These are phyloP conservation scores for Mortierella antarctica DNA, from an alignment of 192 early-diverging fungal genomes.

Conservation along the genomic window DNA sequence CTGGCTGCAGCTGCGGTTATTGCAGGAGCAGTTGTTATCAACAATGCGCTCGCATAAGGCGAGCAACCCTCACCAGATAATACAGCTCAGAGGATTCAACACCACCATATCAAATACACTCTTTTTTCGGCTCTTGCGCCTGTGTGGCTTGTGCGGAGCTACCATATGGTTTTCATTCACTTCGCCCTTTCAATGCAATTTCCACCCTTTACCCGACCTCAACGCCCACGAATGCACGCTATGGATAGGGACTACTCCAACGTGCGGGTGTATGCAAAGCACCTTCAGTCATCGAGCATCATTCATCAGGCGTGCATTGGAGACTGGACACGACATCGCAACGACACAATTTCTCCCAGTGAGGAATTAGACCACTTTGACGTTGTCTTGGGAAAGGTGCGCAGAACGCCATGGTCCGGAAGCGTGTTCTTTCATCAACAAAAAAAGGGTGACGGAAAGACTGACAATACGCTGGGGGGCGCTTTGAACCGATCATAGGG, in stretches of 20 bases:
- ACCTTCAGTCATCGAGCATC: conserved; percentile 30
- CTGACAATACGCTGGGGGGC: background rate
- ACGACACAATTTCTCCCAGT: background rate
- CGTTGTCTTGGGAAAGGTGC: conserved; percentile 40
- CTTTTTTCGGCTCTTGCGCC: background rate
- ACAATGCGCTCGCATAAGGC: conserved; percentile 29
- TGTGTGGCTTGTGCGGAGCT: no score
- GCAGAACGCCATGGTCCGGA: background rate
- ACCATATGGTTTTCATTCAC: background rate
- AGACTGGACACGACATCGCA: conserved; percentile 18
- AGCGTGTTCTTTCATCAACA: no score
- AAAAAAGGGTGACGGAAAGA: background rate
- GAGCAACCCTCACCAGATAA: background rate
- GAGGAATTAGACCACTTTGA: conserved; percentile 16
- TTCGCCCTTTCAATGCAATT: background rate
- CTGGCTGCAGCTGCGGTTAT: conserved; percentile 30
- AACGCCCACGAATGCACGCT: background rate
- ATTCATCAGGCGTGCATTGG: conserved; percentile 46
- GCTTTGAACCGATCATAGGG: conserved; percentile 7
- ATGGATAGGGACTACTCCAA: conserved; percentile 12
- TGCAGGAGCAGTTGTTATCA: conserved; percentile 42
- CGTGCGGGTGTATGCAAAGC: conserved; percentile 32
- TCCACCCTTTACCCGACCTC: background rate
- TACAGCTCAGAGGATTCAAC: background rate
- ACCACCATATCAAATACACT: background rate